These are phyloP conservation scores for Leucosporidium creatinivorum DNA, from an alignment of 768 basidiomycete species.

Conservation along the genomic window DNA sequence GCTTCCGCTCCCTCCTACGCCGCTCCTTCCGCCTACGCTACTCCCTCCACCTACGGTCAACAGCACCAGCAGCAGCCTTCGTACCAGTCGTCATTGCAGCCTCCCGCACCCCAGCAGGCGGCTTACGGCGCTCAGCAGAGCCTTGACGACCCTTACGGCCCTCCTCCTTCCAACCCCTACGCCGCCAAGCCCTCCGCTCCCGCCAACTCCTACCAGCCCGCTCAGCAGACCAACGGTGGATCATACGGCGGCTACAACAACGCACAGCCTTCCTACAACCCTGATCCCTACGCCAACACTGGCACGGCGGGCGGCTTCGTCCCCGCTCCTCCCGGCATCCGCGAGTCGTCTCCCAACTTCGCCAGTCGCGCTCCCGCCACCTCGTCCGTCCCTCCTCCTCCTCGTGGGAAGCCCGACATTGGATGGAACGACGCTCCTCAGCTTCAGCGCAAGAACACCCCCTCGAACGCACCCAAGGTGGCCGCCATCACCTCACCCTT, in stretches of 20 bases:
- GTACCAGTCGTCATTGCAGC: background rate
- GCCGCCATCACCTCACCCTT: slow-evolving; percentile 31
- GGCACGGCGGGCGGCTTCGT: slow-evolving; percentile 6
- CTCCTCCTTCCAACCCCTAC: slow-evolving; percentile 20
- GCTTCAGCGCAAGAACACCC: slow-evolving; percentile 15
- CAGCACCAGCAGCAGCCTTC: background rate
- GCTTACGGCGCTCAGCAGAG: slow-evolving; percentile 18
- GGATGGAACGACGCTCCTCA: slow-evolving; percentile 30
- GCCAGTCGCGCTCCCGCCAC: background rate
- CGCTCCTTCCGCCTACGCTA: background rate
- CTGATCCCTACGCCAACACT: slow-evolving; percentile 24
- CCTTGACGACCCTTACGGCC: slow-evolving; percentile 4
- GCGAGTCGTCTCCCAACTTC: slow-evolving; percentile 20
- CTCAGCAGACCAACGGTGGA: slow-evolving; percentile 21
- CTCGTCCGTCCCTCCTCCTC: slow-evolving; percentile 13
- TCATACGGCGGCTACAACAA: slow-evolving; percentile 24
- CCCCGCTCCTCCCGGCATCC: slow-evolving; percentile 27
- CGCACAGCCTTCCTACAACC: slow-evolving; percentile 10
- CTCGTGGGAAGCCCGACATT: slow-evolving; percentile 19
- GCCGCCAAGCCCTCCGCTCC: background rate
- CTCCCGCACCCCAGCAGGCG: background rate
- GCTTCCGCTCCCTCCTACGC: background rate
- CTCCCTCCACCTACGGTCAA: slow-evolving; percentile 5
- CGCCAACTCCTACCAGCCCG: slow-evolving; percentile 37
- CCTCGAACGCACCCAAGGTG: slow-evolving; percentile 5